phyloP scores from a whole-genome alignment of 768 basidiomycete species.

The Pleurotus sapidus region DNA sequence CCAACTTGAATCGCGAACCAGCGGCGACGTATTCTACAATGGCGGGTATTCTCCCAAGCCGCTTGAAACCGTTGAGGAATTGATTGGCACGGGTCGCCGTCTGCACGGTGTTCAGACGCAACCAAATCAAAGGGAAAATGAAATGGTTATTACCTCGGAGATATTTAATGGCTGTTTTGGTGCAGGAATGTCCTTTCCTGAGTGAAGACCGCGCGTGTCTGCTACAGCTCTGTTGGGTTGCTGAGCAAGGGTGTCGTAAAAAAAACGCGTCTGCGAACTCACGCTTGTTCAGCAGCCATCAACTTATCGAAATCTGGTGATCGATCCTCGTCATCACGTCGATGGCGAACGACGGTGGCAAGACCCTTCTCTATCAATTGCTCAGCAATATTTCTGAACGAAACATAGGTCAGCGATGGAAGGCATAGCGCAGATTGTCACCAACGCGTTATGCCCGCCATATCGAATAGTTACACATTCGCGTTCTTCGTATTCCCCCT shows the following conservation, averaged over 20 bases:
- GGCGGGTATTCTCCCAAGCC: slow-evolving; percentile 77
- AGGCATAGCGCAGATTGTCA: slow-evolving; percentile 11
- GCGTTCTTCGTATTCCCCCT: slow-evolving; percentile 92
- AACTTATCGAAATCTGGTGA: slow-evolving; percentile 96
- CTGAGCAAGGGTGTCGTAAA: not conserved
- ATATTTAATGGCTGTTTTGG: slow-evolving; percentile 86
- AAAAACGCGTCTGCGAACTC: slow-evolving; percentile 21
- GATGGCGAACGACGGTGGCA: slow-evolving; percentile 87
- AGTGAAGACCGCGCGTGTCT: slow-evolving; percentile 84
- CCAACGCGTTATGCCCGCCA: slow-evolving; percentile 78
- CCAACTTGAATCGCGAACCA: slow-evolving; percentile 93
- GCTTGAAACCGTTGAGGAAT: slow-evolving; percentile 90
- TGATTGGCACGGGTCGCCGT: slow-evolving; percentile 73
- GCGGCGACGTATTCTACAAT: slow-evolving; percentile 92
- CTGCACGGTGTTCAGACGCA: slow-evolving; percentile 28
- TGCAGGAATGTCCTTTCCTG: slow-evolving; percentile 81
- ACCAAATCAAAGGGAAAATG: not conserved
- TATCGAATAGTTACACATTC: slow-evolving; percentile 89
- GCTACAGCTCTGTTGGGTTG: slow-evolving; percentile 57
- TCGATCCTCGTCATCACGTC: slow-evolving; percentile 92
- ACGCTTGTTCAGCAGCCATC: slow-evolving; percentile 93
- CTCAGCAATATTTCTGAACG: slow-evolving; percentile 83
- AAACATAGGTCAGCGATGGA: not conserved
- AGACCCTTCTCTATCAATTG: slow-evolving; percentile 92
- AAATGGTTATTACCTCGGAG: slow-evolving; percentile 64